Percentiles rank a stretch among this genome's conserved stretches.
Conservation (phyloP, 139 green algal genomes). For the Spirogloea muscicola region DNA sequence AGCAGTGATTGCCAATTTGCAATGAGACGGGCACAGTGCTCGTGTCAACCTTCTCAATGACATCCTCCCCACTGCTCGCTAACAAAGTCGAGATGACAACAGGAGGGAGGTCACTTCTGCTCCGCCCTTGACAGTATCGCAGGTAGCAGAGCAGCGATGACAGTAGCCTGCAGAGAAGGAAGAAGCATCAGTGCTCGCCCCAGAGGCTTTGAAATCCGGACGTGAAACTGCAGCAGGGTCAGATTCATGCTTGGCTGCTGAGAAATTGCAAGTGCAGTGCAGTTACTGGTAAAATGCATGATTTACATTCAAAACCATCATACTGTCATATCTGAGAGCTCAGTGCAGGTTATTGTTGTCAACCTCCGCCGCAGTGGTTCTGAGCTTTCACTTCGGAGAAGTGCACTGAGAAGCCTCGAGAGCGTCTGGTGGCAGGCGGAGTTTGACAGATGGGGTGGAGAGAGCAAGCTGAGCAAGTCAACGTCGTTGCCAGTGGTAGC, state of each 20-base stretch:
- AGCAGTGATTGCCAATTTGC: too few species aligned
- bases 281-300: neutral
- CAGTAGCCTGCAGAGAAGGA: constrained; percentile 4
- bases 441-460: constrained; percentile 1
- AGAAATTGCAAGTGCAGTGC: neutral
- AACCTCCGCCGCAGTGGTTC: constrained; percentile 13
- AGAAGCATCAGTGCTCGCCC: constrained; percentile 1
- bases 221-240: neutral
- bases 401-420: constrained; percentile 1
- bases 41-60: too few species aligned
- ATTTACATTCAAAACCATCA: neutral
- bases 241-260: neutral
- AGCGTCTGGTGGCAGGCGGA: constrained; percentile 13
- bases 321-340: neutral
- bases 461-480: constrained; percentile 10
- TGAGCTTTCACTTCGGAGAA: constrained; percentile 20
- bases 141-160: constrained; percentile 14
- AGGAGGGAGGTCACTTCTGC: neutral
- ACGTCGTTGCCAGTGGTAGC: neutral
- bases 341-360: neutral
- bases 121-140: constrained; percentile 8
- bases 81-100: constrained; percentile 8
- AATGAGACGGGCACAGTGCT: too few species aligned
- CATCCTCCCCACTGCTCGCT: neutral
- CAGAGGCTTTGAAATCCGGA: neutral